Conservation (phyloP, 768 basidiomycete species). For the Rhodotorula babjevae region DNA sequence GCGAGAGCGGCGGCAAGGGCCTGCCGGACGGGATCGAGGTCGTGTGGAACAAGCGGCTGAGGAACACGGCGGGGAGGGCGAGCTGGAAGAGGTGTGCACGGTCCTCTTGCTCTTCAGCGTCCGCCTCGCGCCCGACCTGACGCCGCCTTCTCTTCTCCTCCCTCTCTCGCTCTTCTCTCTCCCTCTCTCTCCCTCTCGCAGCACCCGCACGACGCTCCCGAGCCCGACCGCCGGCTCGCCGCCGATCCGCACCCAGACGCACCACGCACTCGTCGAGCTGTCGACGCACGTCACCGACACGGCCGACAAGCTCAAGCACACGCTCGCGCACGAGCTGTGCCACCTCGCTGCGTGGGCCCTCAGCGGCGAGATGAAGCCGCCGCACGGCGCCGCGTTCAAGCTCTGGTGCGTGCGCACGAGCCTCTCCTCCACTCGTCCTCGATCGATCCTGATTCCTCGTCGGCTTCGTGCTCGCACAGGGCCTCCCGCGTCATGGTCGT, state of each 20-base stretch:
- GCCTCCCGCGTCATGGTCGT: constrained; percentile 30
- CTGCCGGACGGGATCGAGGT: constrained; percentile 43
- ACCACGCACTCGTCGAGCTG: constrained; percentile 44
- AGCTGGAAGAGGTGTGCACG: constrained; percentile 42
- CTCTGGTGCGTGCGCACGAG: constrained; percentile 44
- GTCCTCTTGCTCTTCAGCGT: neutral
- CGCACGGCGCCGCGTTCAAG: constrained; percentile 50
- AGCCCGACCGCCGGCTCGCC: neutral
- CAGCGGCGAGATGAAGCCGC: constrained; percentile 47
- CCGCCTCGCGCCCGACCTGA: too few relatives aligned
- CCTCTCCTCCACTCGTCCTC: neutral
- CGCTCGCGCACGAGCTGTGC: constrained; percentile 52
- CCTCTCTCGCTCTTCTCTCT: neutral
- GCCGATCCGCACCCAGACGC: neutral
- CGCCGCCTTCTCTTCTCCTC: neutral
- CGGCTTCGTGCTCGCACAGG: neutral
- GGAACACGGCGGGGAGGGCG: constrained; percentile 50
- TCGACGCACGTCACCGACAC: constrained; percentile 50
- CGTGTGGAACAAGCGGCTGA: constrained; percentile 48
- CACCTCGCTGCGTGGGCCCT: constrained; percentile 51
- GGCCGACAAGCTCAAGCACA: constrained; percentile 48
- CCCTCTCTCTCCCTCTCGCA: neutral
- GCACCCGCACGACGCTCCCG: neutral
- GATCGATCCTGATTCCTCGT: neutral
- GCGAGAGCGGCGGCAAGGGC: constrained; percentile 1